These are phyloP conservation scores for Pleurotus ostreatus DNA, from an alignment of 768 basidiomycete genomes.

Conservation along the genomic window DNA sequence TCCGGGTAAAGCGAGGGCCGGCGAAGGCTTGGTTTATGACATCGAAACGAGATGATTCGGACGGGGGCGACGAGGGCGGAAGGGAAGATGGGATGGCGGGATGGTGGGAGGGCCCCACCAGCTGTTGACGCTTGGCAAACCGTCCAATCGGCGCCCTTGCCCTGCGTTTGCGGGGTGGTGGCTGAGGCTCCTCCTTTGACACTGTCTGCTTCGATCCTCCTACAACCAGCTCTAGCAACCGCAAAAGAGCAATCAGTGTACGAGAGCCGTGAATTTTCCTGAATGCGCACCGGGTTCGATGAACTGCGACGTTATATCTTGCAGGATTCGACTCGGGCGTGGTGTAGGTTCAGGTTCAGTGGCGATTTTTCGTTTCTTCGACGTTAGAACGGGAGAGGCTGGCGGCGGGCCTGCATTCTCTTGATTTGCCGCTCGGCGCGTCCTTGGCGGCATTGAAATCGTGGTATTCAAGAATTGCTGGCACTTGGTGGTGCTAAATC, in stretches of 20 bases:
- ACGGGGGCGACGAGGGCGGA: constrained; percentile 1
- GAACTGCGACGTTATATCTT: constrained; percentile 2
- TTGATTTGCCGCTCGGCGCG: not conserved
- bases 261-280: accelerated
- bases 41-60: constrained; percentile 1
- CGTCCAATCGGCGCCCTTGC: not conserved
- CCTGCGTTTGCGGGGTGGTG: constrained; percentile 2
- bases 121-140: not conserved
- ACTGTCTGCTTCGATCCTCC: not conserved
- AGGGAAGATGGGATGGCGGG: constrained; percentile 6
- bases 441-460: constrained; percentile 2
- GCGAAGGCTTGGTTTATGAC: not conserved
- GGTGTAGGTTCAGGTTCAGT: not conserved
- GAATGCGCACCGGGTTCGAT: not conserved
- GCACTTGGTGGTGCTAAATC: constrained; percentile 2
- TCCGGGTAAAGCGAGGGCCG: not conserved
- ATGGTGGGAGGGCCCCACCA: not conserved
- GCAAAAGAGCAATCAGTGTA: not conserved
- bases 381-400: too few species aligned
- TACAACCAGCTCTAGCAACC: not conserved
- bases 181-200: not conserved
- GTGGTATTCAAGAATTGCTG: not conserved
- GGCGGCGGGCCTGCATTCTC: not conserved
- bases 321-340: not conserved
- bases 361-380: not conserved